Conservation (phyloP, 2,329 filamentous ascomycete species). For the Claviceps humidiphila region DNA sequence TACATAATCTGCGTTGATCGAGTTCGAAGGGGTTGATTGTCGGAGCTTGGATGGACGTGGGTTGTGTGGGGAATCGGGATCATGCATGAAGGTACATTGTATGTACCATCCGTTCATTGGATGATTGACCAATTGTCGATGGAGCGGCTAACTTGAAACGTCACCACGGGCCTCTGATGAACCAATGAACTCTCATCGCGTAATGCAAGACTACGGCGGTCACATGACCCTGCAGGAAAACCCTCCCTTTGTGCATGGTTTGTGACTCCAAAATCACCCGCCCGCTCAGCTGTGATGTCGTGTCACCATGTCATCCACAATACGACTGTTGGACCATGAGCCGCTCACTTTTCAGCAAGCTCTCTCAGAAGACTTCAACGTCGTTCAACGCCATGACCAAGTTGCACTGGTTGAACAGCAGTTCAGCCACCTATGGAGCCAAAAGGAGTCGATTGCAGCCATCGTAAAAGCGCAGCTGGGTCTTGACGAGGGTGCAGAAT, state of each 20-base stretch:
- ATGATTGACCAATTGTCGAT: not conserved
- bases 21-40: no score
- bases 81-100: no score
- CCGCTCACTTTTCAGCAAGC: not conserved
- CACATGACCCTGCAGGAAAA: not conserved
- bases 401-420: not conserved
- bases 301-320: conserved; percentile 1
- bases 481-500: conserved; percentile 12
- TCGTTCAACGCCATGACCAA: conserved; percentile 1
- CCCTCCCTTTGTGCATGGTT: not conserved
- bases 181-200: no score
- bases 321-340: conserved; percentile 1
- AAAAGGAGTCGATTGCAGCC: conserved; percentile 9
- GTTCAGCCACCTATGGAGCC: conserved; percentile 1
- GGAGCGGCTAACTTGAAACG: not conserved
- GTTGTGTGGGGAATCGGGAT: no score
- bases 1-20: no score
- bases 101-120: no score
- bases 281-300: not conserved
- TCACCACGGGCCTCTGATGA: no score
- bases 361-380: not conserved
- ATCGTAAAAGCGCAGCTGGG: conserved; percentile 14
- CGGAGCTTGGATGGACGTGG: no score
- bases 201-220: not conserved
- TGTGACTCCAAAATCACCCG: not conserved